These are phyloP conservation scores for Sclerotinia subarctica DNA, from an alignment of 2,329 filamentous ascomycete species.

Conservation along the genomic window DNA sequence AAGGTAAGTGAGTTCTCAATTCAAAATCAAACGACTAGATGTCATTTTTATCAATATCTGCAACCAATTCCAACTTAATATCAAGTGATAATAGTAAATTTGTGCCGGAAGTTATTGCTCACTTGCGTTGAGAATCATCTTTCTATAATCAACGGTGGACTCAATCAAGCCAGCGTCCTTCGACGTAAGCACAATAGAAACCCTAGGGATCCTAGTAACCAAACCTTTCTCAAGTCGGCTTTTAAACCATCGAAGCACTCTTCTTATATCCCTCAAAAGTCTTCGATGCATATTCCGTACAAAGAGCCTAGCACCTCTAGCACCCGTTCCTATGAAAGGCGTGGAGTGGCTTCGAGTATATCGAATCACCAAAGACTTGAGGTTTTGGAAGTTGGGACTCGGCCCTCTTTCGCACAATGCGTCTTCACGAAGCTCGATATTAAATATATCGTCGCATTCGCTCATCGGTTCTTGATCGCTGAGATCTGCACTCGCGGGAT, in stretches of 20 bases:
- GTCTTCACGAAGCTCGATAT: neutral
- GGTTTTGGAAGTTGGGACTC: neutral
- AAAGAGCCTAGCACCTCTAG: neutral
- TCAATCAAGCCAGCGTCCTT: neutral
- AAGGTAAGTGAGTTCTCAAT: neutral
- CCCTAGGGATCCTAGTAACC: neutral
- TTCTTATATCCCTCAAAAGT: accelerated
- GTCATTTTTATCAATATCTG: too few species aligned
- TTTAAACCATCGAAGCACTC: neutral
- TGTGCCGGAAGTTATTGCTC: neutral
- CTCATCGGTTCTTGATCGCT: neutral
- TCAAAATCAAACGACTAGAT: neutral
- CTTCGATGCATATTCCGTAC: neutral
- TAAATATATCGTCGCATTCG: neutral
- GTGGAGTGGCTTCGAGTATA: accelerated
- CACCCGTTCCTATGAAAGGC: accelerated
- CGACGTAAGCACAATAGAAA: neutral
- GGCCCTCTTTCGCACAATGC: neutral
- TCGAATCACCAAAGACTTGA: neutral
- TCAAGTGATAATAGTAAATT: neutral
- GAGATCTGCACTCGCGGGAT: neutral
- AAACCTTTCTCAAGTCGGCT: neutral
- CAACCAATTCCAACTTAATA: neutral
- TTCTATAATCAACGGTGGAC: neutral
- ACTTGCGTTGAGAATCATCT: neutral